phyloP scores from a whole-genome alignment of 345 rosid genomes.

The Eucalyptus camaldulensis region DNA sequence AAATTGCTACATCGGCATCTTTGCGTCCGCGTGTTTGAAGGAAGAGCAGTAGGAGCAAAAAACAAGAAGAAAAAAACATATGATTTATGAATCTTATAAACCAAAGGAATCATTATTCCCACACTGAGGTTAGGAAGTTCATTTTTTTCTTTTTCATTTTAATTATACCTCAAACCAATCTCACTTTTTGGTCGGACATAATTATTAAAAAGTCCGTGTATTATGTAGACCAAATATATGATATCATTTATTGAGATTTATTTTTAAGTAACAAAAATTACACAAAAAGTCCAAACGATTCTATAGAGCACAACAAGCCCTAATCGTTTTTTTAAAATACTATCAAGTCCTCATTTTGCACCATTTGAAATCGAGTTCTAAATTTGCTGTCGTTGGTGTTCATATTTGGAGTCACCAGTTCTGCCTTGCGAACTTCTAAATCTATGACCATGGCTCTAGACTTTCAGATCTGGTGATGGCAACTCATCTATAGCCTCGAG shows the following conservation, averaged over 20 bases:
- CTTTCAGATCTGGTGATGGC: background rate
- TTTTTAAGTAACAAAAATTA: too few species aligned
- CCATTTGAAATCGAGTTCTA: background rate
- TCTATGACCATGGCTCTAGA: background rate
- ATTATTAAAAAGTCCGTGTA: background rate
- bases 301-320: background rate
- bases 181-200: background rate
- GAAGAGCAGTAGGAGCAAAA: too few species aligned
- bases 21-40: background rate
- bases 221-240: background rate
- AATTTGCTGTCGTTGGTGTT: background rate
- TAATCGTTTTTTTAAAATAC: fast-evolving
- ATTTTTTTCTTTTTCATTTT: too few species aligned
- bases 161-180: background rate
- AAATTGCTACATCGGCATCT: background rate
- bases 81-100: background rate
- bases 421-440: background rate
- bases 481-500: fast-evolving
- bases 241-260: too few species aligned
- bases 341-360: background rate
- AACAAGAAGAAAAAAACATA: too few species aligned
- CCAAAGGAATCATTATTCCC: background rate
- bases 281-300: background rate
- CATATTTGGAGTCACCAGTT: background rate
- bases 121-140: background rate